These are phyloP conservation scores for Mycena citricolor DNA, from an alignment of 1,284 basidiomycete genomes.

Conservation along the genomic window DNA sequence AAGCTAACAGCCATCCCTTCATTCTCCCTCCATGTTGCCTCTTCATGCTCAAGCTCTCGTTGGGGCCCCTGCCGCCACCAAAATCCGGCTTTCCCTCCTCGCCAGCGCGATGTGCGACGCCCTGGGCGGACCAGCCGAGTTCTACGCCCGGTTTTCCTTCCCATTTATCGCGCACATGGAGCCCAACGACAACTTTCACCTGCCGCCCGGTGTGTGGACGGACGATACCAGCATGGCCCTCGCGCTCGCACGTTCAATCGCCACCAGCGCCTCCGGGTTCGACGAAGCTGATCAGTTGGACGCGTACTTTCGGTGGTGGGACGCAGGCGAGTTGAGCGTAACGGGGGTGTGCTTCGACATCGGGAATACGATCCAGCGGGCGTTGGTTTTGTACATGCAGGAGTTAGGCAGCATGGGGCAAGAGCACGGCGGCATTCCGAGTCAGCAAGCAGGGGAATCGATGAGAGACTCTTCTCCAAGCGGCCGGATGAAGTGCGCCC, in stretches of 20 bases:
- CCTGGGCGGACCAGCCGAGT: slow-evolving; percentile 42
- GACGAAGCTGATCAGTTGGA: slow-evolving; percentile 39
- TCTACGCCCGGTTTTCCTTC: slow-evolving; percentile 37
- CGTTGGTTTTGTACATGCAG: slow-evolving; percentile 33
- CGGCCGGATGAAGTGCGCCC: too few species aligned
- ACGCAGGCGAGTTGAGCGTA: slow-evolving; percentile 36
- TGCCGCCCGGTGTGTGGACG: slow-evolving; percentile 26
- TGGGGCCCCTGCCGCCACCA: slow-evolving; percentile 30
- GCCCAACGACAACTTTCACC: slow-evolving; percentile 37
- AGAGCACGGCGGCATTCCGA: too few species aligned
- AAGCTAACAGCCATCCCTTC: background rate
- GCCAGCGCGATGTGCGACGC: slow-evolving; percentile 43
- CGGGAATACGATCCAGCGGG: slow-evolving; percentile 33
- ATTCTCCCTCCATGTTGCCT: slow-evolving; percentile 1
- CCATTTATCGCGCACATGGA: slow-evolving; percentile 36
- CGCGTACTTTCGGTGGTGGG: slow-evolving; percentile 36
- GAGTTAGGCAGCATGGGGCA: background rate
- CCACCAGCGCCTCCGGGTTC: slow-evolving; percentile 28
- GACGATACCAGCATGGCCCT: slow-evolving; percentile 31
- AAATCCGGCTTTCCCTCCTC: slow-evolving; percentile 39
- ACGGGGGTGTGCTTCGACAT: slow-evolving; percentile 42
- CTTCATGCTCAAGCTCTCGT: slow-evolving; percentile 30
- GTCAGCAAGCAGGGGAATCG: too few species aligned
- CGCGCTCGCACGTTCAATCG: slow-evolving; percentile 7
- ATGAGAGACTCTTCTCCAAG: too few species aligned